Evolutionary conservation across 805 yeast genomes (phyloP).

Genomic region (Candida odintsovae): DNA sequence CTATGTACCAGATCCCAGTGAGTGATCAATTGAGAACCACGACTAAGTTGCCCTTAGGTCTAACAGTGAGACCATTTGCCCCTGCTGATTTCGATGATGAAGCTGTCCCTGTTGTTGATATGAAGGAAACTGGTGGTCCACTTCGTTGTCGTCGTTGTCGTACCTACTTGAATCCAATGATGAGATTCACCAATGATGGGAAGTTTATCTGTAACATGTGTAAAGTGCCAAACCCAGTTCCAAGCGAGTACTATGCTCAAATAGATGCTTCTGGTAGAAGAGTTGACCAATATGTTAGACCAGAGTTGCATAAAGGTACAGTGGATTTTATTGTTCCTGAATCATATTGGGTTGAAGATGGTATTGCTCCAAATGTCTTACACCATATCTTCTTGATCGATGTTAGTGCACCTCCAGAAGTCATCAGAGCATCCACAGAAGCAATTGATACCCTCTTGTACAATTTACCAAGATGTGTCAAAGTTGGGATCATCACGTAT

Average conservation of each 20-base stretch:
- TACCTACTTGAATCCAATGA: conserved; percentile 80
- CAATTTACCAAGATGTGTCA: conserved; percentile 18
- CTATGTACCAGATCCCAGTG: conserved; percentile 80
- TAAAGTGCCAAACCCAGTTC: conserved; percentile 63
- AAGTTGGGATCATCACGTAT: conserved; percentile 68
- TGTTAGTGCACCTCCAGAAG: conserved; percentile 53
- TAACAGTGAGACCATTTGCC: conserved; percentile 83
- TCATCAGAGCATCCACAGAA: conserved; percentile 61
- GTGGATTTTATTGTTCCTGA: conserved; percentile 80
- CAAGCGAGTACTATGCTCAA: conserved; percentile 60
- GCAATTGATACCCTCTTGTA: conserved; percentile 55
- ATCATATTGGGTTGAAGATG: conserved; percentile 52
- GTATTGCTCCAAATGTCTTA: conserved; percentile 39
- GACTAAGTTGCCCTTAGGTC: conserved; percentile 75
- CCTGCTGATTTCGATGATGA: conserved; percentile 42
- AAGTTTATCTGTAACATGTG: conserved; percentile 83
- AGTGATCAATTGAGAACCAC: conserved; percentile 62
- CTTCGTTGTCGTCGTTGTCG: conserved; percentile 91
- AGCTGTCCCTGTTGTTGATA: conserved; percentile 63
- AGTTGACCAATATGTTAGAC: conserved; percentile 55
- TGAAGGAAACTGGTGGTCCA: conserved; percentile 50
- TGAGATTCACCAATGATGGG: conserved; percentile 56
- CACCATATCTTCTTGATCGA: conserved; percentile 74
- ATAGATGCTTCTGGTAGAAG: conserved; percentile 58
- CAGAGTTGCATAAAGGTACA: conserved; percentile 78